phyloP scores from a whole-genome alignment of 371 early-diverging fungal genomes.

The Mucor velutinosus region DNA sequence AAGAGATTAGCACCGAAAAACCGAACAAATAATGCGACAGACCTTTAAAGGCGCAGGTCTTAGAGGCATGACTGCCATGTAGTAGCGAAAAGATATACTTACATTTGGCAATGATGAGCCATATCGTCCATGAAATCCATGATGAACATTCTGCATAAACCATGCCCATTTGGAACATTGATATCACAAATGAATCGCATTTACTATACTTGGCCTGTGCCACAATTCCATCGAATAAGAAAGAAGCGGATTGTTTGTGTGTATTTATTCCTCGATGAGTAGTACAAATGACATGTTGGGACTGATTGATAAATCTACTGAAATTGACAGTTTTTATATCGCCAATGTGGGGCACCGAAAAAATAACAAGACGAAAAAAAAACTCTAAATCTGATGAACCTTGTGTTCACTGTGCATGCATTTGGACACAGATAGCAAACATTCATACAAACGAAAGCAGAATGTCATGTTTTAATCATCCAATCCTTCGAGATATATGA shows the following conservation, averaged over 20 bases:
- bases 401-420: neutral
- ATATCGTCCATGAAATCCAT: neutral
- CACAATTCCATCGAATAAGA: neutral
- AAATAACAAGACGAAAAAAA: neutral
- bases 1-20: neutral
- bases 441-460: neutral
- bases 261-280: neutral
- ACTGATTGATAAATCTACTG: neutral
- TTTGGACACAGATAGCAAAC: neutral
- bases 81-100: too few species aligned
- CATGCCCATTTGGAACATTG: neutral
- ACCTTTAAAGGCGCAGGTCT: neutral
- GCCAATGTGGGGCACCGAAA: neutral
- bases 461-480: neutral
- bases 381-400: neutral
- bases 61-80: neutral
- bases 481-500: neutral
- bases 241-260: neutral
- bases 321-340: conserved; percentile 9
- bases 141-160: neutral
- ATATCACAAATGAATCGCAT: neutral
- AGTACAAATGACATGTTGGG: neutral
- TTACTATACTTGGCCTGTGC: conserved; percentile 8
- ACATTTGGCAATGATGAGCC: too few species aligned
- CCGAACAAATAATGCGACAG: neutral